Evolutionary conservation across 768 basidiomycete species (phyloP), one percentile per base, ranked within the genome.

Genomic region (Baorangia bicolor): DNA sequence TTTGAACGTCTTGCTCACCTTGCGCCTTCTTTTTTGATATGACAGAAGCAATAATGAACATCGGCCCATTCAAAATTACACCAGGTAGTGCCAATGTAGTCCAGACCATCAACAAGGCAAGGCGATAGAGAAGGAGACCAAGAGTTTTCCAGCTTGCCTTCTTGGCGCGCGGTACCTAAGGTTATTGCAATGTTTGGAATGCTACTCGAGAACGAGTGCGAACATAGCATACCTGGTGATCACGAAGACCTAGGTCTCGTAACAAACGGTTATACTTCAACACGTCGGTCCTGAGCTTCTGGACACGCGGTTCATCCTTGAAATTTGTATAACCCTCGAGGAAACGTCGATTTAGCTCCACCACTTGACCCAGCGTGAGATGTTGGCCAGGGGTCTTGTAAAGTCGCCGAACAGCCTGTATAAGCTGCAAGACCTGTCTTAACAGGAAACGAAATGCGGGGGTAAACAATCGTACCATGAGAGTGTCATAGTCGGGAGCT

Each of bases 321-420:
- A 96, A 97, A 64, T 91, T 86, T 10, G 84, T 80, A 67, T 98
- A 98, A 0, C 92, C 96, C 69, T 95, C 91, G 60, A 98, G 81
- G 65, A 98, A 86, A 38, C 96, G 87, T 64, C 90, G 85, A 71
- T 94, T 96, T 39, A 98, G 77, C 69, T 97, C 94, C 25, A 98
- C 94, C 13, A 97, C 94, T 77, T 98, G 96, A 37, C 95, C 91
- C 37, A 98, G 75, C 0, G 95, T 95, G 57, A 97, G 78, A 69
- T 96, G 88, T 70, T 96, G 94, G 5, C 93, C 91, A 16, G 96
- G 96, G 0, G 93, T 89, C 66, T 94, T 93, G 74, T 98, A 98
- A 49, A 98, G 75, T 49, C 96, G 81, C 49, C 96, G 86, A 16
- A 90, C 92, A 23, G 95, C 96, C 82, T 98, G 96, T 52, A 98